Conservation (phyloP, 2,329 filamentous ascomycete species). For the Apiospora marii region DNA sequence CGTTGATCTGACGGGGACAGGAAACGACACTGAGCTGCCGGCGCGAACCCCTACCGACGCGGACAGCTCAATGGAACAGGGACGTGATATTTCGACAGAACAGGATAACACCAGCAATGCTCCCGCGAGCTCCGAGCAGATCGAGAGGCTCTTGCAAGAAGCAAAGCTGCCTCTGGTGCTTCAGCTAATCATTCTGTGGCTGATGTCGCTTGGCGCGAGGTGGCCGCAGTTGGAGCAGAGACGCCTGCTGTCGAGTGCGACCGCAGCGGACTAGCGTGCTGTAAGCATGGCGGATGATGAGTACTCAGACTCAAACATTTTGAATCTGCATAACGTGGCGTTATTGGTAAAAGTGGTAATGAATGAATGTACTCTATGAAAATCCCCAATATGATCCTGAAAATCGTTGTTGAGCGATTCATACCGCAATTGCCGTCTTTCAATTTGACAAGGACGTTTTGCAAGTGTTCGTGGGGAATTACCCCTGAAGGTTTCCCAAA, state of each 20-base stretch:
- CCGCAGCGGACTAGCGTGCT: not conserved
- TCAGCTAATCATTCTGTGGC: conserved; percentile 28
- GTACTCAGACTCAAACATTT: too few species aligned
- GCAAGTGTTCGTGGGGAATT: not conserved
- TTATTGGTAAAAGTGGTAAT: too few species aligned
- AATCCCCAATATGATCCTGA: too few species aligned
- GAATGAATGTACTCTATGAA: not conserved
- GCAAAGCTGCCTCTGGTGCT: conserved; percentile 9
- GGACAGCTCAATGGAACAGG: not conserved
- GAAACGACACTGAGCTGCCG: not conserved
- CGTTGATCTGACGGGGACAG: not conserved
- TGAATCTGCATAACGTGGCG: too few species aligned
- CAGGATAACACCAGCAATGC: not conserved
- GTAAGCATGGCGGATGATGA: not conserved
- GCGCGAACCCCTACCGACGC: not conserved
- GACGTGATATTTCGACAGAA: too few species aligned
- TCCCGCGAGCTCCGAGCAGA: not conserved
- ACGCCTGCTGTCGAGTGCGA: not conserved
- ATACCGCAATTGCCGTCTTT: not conserved
- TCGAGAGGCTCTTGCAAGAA: conserved; percentile 23
- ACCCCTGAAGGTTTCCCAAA: not conserved
- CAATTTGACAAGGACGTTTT: not conserved
- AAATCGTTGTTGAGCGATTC: not conserved
- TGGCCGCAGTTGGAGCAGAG: not conserved
- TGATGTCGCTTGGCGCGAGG: not conserved